Evolutionary conservation across 2,329 filamentous ascomycete species (phyloP), one percentile per base, ranked within the genome.

Genomic region (Coniochaeta pulveracea): DNA sequence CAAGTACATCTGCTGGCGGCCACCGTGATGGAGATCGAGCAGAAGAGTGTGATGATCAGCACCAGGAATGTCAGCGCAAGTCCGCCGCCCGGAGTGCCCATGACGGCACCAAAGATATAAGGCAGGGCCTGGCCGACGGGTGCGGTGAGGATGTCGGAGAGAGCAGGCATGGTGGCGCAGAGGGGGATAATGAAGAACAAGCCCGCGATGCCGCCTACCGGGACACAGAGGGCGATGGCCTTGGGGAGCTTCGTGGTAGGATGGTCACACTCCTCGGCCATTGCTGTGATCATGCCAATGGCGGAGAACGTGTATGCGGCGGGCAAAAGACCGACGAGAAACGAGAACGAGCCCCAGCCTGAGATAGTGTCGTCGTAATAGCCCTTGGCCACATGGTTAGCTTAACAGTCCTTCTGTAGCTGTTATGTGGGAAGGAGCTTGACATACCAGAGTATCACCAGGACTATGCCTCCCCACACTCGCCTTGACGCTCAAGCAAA

Each of bases 1-100:
- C 77, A 72, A 2, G 72, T 78, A 50, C 74, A 78, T 23, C 77
- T 69, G 23, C 74, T 80, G 1, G 76, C 67, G 4, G 77, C 73
- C 9, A 79, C 77, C 4, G 76, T 78, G 49, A 79, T 78, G 15
- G 73, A 75, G 26, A 80, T 72, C 33, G 69, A 71, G 47, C 71
- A 75, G 47, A 74, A 64, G 27, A 76, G 48, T 12, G 66, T 71
- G 35, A 76, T 64, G 22, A 74, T 57, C 29, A 75, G 58, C 19
- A 76, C 56, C 2, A 72, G 66, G 2, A 71, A 45, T 12, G 63
- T 61, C 5, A 75, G 53, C 9, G 52, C 64, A 11, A 74, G 60
- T 6, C 66, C 64, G 16, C 64, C 68, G 8, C 57, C 66, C 2
- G 61, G 49, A 8, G 60, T 63, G 11, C 69, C 70, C 40, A 71